phyloP scores from a whole-genome alignment of 148 eudicot species.

The Chenopodium suecicum region DNA sequence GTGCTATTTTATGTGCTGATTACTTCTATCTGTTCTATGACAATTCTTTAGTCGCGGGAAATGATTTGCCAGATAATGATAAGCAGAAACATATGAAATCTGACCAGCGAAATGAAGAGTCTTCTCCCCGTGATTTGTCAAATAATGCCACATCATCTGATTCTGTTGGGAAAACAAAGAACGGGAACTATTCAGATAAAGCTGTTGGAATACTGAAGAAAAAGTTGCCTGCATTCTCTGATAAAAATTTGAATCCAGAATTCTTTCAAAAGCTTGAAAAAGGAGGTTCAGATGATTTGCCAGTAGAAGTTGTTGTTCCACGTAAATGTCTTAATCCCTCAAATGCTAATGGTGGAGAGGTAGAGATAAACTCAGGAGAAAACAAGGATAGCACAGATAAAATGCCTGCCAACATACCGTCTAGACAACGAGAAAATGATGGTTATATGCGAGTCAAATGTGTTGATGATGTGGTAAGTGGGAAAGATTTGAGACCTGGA shows the following conservation, averaged over 20 bases:
- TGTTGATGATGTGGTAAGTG: conserved; percentile 38
- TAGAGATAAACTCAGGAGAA: conserved; percentile 39
- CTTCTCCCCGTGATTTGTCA: conserved; percentile 47
- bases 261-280: conserved; percentile 89
- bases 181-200: conserved; percentile 58
- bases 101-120: conserved; percentile 40
- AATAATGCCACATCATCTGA: conserved; percentile 39
- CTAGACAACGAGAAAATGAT: conserved; percentile 47
- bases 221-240: conserved; percentile 71
- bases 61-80: conserved; percentile 40
- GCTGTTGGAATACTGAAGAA: conserved; percentile 79
- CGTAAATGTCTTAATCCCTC: conserved; percentile 58
- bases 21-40: conserved; percentile 3
- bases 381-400: conserved; percentile 38
- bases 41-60: conserved; percentile 50
- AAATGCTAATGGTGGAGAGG: conserved; percentile 42
- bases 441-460: conserved; percentile 34
- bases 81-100: conserved; percentile 30
- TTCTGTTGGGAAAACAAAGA: conserved; percentile 46
- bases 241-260: conserved; percentile 86
- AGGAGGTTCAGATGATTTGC: conserved; percentile 63
- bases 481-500: conserved; percentile 40
- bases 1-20: conserved; percentile 9
- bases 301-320: conserved; percentile 89
- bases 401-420: conserved; percentile 25